Evolutionary conservation across 2,329 filamentous ascomycete species (phyloP).

Genomic region (Hirsutella minnesotensis): DNA sequence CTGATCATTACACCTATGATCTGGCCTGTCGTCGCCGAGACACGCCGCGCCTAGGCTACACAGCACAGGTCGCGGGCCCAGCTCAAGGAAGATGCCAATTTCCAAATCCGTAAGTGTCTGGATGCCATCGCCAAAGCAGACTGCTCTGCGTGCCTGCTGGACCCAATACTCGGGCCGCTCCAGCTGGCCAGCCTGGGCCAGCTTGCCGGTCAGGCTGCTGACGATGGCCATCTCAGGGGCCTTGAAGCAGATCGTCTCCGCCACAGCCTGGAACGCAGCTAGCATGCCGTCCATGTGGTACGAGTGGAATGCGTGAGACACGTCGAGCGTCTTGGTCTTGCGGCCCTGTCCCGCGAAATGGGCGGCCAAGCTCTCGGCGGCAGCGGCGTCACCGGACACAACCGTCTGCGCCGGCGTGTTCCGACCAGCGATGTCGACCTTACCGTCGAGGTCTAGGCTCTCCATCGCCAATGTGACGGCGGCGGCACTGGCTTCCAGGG

Average conservation of each 20-base stretch:
- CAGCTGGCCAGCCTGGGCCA: constrained; percentile 33
- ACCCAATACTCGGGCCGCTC: constrained; percentile 48
- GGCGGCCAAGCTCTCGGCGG: constrained; percentile 30
- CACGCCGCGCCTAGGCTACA: constrained; percentile 16
- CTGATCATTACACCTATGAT: too few species aligned
- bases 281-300: constrained; percentile 38
- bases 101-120: constrained; percentile 10
- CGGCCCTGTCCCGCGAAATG: constrained; percentile 20
- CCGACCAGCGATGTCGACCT: constrained; percentile 50
- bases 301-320: constrained; percentile 40
- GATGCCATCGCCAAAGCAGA: constrained; percentile 41
- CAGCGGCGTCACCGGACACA: constrained; percentile 32
- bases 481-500: constrained; percentile 20
- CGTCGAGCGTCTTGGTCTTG: constrained; percentile 32
- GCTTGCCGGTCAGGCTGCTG: constrained; percentile 49
- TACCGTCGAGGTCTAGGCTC: constrained; percentile 12
- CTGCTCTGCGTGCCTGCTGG: constrained; percentile 48
- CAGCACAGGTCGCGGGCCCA: constrained; percentile 16
- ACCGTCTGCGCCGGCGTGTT: constrained; percentile 67
- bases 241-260: constrained; percentile 23
- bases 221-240: constrained; percentile 42
- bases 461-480: constrained; percentile 26
- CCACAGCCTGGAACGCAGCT: constrained; percentile 41
- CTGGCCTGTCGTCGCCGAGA: too few species aligned
- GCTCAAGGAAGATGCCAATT: constrained; percentile 16